These are phyloP conservation scores for Thielaviopsis punctulata DNA, from an alignment of 2,329 filamentous ascomycete genomes.

Conservation along the genomic window DNA sequence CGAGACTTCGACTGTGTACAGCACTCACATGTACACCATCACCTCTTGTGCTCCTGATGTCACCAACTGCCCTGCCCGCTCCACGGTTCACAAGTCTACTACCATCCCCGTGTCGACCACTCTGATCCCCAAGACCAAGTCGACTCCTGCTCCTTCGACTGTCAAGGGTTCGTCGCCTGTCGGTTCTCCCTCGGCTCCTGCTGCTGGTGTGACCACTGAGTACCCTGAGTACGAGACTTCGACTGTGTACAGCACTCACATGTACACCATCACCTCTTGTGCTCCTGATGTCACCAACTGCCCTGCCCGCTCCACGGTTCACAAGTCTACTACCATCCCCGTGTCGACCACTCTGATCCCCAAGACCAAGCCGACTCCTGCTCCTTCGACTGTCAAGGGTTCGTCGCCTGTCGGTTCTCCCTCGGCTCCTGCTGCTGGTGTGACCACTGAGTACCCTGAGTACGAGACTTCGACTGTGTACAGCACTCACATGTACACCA, in stretches of 20 bases:
- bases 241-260: slow-evolving; percentile 1
- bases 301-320: background rate
- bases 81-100: background rate
- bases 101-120: slow-evolving; percentile 29
- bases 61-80: background rate
- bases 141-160: background rate
- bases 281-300: slow-evolving; percentile 8
- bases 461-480: slow-evolving; percentile 1
- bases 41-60: background rate
- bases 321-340: slow-evolving; percentile 1
- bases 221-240: background rate
- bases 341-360: slow-evolving; percentile 37
- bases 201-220: background rate
- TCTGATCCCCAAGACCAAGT: slow-evolving; percentile 23
- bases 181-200: background rate
- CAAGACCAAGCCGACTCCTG: background rate
- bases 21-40: background rate
- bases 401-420: too few species aligned
- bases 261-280: slow-evolving; percentile 8
- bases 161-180: background rate
- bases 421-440: background rate
- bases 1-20: slow-evolving; percentile 4
- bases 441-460: background rate
- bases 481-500: slow-evolving; percentile 1
- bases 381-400: background rate